These are phyloP conservation scores for Bidens hawaiensis DNA, from an alignment of 140 eudicot species.

Conservation along the genomic window DNA sequence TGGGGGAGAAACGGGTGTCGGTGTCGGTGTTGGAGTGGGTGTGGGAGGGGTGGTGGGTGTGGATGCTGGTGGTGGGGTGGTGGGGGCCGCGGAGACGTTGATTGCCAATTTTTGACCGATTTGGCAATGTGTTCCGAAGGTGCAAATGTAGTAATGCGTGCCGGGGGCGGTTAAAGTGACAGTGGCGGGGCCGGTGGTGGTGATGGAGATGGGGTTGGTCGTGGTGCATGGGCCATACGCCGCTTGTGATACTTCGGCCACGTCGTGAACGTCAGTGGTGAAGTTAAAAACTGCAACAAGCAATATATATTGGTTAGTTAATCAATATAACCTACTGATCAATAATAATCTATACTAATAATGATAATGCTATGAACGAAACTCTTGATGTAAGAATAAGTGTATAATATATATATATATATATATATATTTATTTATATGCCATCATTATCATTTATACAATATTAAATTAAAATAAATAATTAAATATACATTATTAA, in stretches of 20 bases:
- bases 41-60: conserved; percentile 32
- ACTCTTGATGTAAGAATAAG: too few relatives aligned
- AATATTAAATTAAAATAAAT: too few relatives aligned
- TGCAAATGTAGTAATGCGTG: conserved; percentile 33
- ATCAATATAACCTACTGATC: too few relatives aligned
- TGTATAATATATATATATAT: too few relatives aligned
- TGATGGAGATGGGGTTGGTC: conserved; percentile 1
- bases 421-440: too few relatives aligned
- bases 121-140: conserved; percentile 30
- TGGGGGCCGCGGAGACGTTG: conserved; percentile 24
- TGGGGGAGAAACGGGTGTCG: neutral
- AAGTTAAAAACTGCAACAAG: conserved; percentile 36
- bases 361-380: too few relatives aligned
- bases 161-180: conserved; percentile 25
- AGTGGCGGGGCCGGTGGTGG: conserved; percentile 36
- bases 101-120: conserved; percentile 43
- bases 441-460: too few relatives aligned
- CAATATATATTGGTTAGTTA: neutral
- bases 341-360: too few relatives aligned
- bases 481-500: too few relatives aligned
- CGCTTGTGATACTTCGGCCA: conserved; percentile 33
- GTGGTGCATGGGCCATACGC: conserved; percentile 40
- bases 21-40: conserved; percentile 18
- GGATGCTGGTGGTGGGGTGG: conserved; percentile 9
- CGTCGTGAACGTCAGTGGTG: conserved; percentile 31